These are phyloP conservation scores for Beauveria caledonica DNA, from an alignment of 2,329 filamentous ascomycete genomes.

Conservation along the genomic window DNA sequence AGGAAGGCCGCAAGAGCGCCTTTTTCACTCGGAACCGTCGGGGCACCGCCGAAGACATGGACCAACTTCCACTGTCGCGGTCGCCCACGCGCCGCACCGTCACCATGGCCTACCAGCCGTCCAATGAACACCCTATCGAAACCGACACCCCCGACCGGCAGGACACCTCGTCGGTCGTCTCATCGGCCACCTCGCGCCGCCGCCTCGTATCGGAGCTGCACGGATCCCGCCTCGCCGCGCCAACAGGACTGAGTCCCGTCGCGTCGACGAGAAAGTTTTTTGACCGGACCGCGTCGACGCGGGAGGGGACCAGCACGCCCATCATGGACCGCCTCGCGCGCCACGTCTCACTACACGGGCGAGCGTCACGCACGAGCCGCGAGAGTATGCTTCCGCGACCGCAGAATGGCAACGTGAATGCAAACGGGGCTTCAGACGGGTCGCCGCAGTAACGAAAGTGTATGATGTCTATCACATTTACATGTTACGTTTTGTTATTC, in stretches of 20 bases:
- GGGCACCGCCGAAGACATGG: slow-evolving; percentile 38
- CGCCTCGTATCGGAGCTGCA: slow-evolving; percentile 41
- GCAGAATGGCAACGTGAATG: slow-evolving; percentile 16
- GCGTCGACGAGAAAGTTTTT: slow-evolving; percentile 7
- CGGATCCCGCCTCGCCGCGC: slow-evolving; percentile 35
- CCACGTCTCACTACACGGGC: slow-evolving; percentile 18
- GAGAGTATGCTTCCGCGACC: slow-evolving; percentile 46
- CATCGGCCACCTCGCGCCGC: slow-evolving; percentile 44
- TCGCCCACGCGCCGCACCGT: slow-evolving; percentile 50
- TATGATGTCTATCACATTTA: neutral
- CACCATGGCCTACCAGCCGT: slow-evolving; percentile 35
- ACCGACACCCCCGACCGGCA: slow-evolving; percentile 23
- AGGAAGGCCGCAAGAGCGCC: slow-evolving; percentile 37
- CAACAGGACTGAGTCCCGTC: slow-evolving; percentile 13
- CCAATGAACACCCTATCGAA: slow-evolving; percentile 21
- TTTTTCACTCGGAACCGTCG: slow-evolving; percentile 38
- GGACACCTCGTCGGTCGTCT: slow-evolving; percentile 26
- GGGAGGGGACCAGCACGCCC: slow-evolving; percentile 12
- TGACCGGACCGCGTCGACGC: slow-evolving; percentile 8
- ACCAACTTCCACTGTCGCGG: slow-evolving; percentile 39
- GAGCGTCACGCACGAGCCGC: slow-evolving; percentile 28
- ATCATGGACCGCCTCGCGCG: slow-evolving; percentile 28
- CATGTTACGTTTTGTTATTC: neutral
- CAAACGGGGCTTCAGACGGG: neutral
- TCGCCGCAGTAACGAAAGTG: neutral